Percentiles rank a stretch among this genome's conserved stretches.
phyloP scores from a whole-genome alignment of 2,329 filamentous ascomycete species.

The Fusarium sp. region DNA sequence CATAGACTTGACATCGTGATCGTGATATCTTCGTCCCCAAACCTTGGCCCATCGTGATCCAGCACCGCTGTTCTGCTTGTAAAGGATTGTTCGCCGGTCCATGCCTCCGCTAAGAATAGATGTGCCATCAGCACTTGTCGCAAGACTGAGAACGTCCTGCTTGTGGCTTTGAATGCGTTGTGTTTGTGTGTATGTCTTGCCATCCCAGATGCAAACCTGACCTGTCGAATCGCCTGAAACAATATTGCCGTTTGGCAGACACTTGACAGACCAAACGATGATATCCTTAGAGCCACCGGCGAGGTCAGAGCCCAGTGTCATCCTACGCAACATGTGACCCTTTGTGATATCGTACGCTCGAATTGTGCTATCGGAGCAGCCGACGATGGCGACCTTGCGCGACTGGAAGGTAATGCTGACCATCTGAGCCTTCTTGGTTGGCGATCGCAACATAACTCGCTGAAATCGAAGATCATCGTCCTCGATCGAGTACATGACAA shows the following conservation, averaged over 20 bases:
- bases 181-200: constrained; percentile 87
- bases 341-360: constrained; percentile 88
- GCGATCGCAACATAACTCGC: constrained; percentile 79
- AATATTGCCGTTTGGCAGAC: constrained; percentile 87
- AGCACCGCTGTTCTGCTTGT: constrained; percentile 74
- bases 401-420: constrained; percentile 93
- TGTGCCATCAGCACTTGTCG: constrained; percentile 82
- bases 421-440: constrained; percentile 87
- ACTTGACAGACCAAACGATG: constrained; percentile 94
- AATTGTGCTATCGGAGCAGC: constrained; percentile 97
- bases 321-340: constrained; percentile 80
- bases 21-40: constrained; percentile 88
- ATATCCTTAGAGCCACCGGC: constrained; percentile 84
- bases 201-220: constrained; percentile 93
- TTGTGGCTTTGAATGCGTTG: constrained; percentile 90
- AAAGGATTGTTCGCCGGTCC: constrained; percentile 88
- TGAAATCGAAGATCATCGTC: constrained; percentile 87
- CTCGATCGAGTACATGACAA: constrained; percentile 88
- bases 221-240: constrained; percentile 96
- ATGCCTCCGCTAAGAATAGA: constrained; percentile 91
- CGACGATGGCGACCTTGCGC: constrained; percentile 84
- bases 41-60: constrained; percentile 83
- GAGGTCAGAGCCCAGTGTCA: constrained; percentile 86
- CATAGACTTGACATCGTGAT: constrained; percentile 95
- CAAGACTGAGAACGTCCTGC: constrained; percentile 91